Evolutionary conservation across 2,329 filamentous ascomycete genomes (phyloP), one percentile per base, ranked within the genome.

Genomic region (Stachybotrys elegans): DNA sequence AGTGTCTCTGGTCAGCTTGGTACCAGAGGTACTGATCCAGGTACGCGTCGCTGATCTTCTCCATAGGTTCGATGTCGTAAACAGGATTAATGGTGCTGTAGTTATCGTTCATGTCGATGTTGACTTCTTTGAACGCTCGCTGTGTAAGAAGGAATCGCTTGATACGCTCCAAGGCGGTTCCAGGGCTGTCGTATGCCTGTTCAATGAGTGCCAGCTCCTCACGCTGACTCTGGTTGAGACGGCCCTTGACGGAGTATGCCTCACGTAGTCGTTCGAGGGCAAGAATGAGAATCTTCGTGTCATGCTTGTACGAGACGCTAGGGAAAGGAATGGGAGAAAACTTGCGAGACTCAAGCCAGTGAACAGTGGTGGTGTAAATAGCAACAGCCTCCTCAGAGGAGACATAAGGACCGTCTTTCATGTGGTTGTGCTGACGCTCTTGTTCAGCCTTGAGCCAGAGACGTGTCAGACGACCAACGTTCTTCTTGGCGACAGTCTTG

Each of bases 71-170:
- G 48, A 98, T 93, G 54, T 98, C 93, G 61, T 98, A 98, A 1
- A 98, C 93, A 0, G 93, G 94, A 61, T 98, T 98, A 73, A 98
- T 98, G 16, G 89, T 92, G 73, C 84, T 97, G 71, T 98, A 98
- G 61, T 98, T 98, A 70, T 98, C 93, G 65, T 98, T 98, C 93
- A 98, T 98, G 62, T 98, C 93, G 54, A 98, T 98, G 44, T 92
- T 93, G 36, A 98, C 93, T 68, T 98, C 93, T 70, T 98, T 98
- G 78, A 98, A 98, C 2, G 94, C 93, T 64, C 93, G 83, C 62
- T 98, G 93, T 0, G 94, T 98, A 36, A 98, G 80, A 50, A 98
- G 73, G 74, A 97, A 97, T 40, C 93, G 86, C 75, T 98, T 98
- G 71, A 98, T 98, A 46, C 93, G 80, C 51, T 95, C 92, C 46